These are phyloP conservation scores for Pleurotus giganteus DNA, from an alignment of 768 basidiomycete genomes.

Conservation along the genomic window DNA sequence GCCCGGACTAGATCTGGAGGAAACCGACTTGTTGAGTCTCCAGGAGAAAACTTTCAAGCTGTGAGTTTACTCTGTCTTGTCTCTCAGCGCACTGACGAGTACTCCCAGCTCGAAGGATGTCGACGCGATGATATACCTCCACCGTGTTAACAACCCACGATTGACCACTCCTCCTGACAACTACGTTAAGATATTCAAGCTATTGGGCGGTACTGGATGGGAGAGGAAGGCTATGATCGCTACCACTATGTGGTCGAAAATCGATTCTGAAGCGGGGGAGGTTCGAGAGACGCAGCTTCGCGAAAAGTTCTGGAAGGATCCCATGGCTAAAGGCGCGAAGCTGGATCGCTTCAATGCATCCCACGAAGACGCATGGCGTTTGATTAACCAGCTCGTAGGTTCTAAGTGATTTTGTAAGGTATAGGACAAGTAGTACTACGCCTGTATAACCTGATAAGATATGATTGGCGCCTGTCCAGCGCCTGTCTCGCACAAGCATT, in stretches of 20 bases:
- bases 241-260: slow-evolving; percentile 41
- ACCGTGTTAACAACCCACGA: slow-evolving; percentile 34
- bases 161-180: slow-evolving; percentile 11
- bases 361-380: slow-evolving; percentile 23
- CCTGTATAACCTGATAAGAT: too few relatives aligned
- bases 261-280: slow-evolving; percentile 13
- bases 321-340: slow-evolving; percentile 23
- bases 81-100: neutral
- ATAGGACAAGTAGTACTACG: too few relatives aligned
- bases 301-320: slow-evolving; percentile 26
- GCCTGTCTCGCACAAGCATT: too few relatives aligned
- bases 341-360: slow-evolving; percentile 21
- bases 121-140: slow-evolving; percentile 38
- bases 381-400: slow-evolving; percentile 24
- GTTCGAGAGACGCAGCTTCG: slow-evolving; percentile 26
- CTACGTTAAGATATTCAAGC: slow-evolving; percentile 4
- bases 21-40: neutral
- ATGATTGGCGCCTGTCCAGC: too few relatives aligned
- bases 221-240: slow-evolving; percentile 41
- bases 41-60: slow-evolving; percentile 10
- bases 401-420: neutral
- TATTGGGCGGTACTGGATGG: slow-evolving; percentile 28
- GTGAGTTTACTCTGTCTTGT: neutral
- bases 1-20: slow-evolving; percentile 16
- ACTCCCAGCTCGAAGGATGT: slow-evolving; percentile 7